Evolutionary conservation across 345 rosid genomes (phyloP), one percentile per base, ranked within the genome.

Genomic region (Eucalyptus sp.): DNA sequence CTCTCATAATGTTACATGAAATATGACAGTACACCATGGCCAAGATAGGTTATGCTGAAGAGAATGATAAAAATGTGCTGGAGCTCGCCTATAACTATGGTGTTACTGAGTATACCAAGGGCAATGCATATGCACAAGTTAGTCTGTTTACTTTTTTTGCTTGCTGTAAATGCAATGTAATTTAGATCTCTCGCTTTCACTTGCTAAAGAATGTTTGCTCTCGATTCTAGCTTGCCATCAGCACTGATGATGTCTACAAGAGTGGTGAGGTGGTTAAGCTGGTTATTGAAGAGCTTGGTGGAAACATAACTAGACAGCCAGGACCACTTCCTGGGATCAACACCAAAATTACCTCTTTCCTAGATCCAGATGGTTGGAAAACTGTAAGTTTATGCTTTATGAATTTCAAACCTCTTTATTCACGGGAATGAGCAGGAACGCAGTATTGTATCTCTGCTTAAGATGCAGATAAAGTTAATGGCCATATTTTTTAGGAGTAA

Each of bases 301-400:
- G 99, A 88, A 95, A 97, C 91, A 95, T 97, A 91, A 95, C 98
- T 76, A 91, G 98, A 88, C 95, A 94, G 87, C 93, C 99, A 0
- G 99, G 99, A 89, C 97, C 99, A 50, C 86, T 96, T 92, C 98
- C 97, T 15, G 99, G 99, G 90, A 29, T 96, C 54, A 95, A 95
- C 92, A 97, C 99, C 91, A 98, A 96, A 91, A 97, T 97, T 86
- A 94, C 96, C 88, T 90, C 97, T 60, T 98, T 98, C 87, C 93
- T 96, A 33, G 99, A 97, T 89, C 99, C 98, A 46, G 99, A 98
- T 93, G 99, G 99, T 90, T 97, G 99, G 99, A 98, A 98, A 94
- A 96, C 98, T 9, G 98, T 96, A 91, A 90, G 96, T 90, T 90
- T 54, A 31, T 22, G 87, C 11, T 76, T 76, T 41, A 37, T 5